These are phyloP conservation scores for Cytospora leucostoma DNA, from an alignment of 2,329 filamentous ascomycete species.

Conservation along the genomic window DNA sequence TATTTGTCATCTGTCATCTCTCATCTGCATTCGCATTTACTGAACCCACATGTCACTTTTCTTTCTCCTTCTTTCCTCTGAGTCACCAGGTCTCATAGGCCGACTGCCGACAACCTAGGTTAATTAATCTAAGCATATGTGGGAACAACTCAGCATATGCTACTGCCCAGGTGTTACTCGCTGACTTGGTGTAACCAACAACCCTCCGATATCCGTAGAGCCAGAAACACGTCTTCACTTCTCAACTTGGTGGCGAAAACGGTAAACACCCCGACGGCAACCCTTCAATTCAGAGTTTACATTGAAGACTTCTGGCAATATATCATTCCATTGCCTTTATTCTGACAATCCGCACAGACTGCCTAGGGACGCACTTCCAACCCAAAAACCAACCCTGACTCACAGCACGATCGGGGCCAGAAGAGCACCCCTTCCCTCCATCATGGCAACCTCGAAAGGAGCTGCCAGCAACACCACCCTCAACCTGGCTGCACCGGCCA, in stretches of 20 bases:
- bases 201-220: neutral
- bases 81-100: neutral
- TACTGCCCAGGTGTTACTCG: neutral
- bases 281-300: neutral
- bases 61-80: neutral
- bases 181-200: neutral
- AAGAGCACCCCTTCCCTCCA: neutral
- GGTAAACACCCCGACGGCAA: neutral
- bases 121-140: neutral
- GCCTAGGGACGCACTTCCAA: neutral
- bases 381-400: neutral
- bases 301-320: neutral
- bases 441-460: slow-evolving; percentile 33
- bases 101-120: neutral
- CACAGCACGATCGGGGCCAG: neutral
- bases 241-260: neutral
- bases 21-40: neutral
- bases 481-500: slow-evolving; percentile 26
- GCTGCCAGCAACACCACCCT: slow-evolving; percentile 20
- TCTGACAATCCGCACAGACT: too few species aligned
- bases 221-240: neutral
- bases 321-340: too few species aligned
- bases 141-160: neutral
- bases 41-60: neutral
- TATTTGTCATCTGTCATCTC: neutral